These are phyloP conservation scores for Xanthoconium separans DNA, from an alignment of 1,284 basidiomycete genomes.

Conservation along the genomic window DNA sequence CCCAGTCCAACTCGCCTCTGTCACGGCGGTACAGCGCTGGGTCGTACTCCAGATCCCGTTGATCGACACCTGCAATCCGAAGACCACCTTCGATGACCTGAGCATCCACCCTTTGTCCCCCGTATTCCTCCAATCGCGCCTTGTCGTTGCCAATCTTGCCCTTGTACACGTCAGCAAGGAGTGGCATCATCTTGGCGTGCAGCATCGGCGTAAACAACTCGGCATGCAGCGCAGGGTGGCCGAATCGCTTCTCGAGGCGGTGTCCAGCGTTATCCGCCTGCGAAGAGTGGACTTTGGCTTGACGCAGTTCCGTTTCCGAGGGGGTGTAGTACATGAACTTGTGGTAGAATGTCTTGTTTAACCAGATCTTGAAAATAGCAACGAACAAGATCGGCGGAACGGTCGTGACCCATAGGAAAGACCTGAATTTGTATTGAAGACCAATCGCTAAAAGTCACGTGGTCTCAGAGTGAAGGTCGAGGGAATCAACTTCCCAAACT, in stretches of 20 bases:
- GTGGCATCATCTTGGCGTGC: slow-evolving; percentile 79
- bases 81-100: slow-evolving; percentile 72
- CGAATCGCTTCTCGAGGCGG: slow-evolving; percentile 80
- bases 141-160: slow-evolving; percentile 67
- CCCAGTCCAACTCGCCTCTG: slow-evolving; percentile 80
- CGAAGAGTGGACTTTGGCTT: slow-evolving; percentile 70
- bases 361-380: slow-evolving; percentile 79
- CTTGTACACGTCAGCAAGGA: slow-evolving; percentile 71
- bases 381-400: slow-evolving; percentile 79
- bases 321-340: slow-evolving; percentile 82
- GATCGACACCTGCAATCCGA: slow-evolving; percentile 74
- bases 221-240: slow-evolving; percentile 77
- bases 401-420: slow-evolving; percentile 69
- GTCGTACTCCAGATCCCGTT: slow-evolving; percentile 77
- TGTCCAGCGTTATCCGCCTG: slow-evolving; percentile 66
- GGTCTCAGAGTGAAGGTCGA: neutral
- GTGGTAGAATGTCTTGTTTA: slow-evolving; percentile 65
- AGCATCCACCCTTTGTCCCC: slow-evolving; percentile 70
- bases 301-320: slow-evolving; percentile 65
- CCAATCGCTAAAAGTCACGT: slow-evolving; percentile 65
- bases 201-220: slow-evolving; percentile 88
- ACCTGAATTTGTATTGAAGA: slow-evolving; percentile 74
- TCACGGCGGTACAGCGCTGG: slow-evolving; percentile 71
- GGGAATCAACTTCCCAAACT: slow-evolving; percentile 31
- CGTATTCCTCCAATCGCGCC: slow-evolving; percentile 69